Conservation (phyloP, 768 basidiomycete genomes). For the Galerina marginata region DNA sequence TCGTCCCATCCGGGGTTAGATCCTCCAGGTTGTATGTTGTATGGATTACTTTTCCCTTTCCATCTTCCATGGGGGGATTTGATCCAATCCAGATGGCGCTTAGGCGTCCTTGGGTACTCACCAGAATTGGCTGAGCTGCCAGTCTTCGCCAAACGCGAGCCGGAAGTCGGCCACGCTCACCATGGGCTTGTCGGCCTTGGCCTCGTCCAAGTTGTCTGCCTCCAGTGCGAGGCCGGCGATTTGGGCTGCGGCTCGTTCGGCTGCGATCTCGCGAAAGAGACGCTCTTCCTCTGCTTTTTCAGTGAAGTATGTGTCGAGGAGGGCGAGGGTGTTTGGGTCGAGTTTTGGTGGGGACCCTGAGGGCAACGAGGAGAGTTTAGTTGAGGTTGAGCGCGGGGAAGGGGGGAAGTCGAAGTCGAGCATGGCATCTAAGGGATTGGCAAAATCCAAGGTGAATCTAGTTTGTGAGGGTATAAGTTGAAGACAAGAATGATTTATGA, state of each 20-base stretch:
- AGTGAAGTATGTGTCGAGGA: conserved; percentile 44
- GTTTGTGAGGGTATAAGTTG: too few relatives aligned
- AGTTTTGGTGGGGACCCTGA: conserved; percentile 43
- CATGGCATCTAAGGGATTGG: neutral
- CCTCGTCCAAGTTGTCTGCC: conserved; percentile 25
- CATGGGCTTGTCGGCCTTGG: conserved; percentile 35
- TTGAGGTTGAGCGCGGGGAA: conserved; percentile 31
- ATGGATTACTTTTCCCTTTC: neutral
- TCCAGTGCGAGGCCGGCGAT: conserved; percentile 38
- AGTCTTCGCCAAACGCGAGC: conserved; percentile 50
- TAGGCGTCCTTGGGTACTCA: conserved; percentile 29
- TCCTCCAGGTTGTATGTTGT: neutral
- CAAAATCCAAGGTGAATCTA: too few relatives aligned
- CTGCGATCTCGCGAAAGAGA: conserved; percentile 43
- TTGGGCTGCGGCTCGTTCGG: conserved; percentile 39
- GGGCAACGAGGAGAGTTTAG: conserved; percentile 20
- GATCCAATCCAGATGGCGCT: neutral
- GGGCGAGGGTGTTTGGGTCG: conserved; percentile 41
- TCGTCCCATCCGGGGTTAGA: neutral
- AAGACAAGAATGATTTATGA: neutral
- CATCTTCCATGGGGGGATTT: neutral
- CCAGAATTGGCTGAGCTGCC: conserved; percentile 59
- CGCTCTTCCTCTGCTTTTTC: conserved; percentile 49
- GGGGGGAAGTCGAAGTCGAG: conserved; percentile 23
- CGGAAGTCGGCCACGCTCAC: conserved; percentile 50